phyloP scores from a whole-genome alignment of 208 protist species.

The Trypanosoma caninum region DNA sequence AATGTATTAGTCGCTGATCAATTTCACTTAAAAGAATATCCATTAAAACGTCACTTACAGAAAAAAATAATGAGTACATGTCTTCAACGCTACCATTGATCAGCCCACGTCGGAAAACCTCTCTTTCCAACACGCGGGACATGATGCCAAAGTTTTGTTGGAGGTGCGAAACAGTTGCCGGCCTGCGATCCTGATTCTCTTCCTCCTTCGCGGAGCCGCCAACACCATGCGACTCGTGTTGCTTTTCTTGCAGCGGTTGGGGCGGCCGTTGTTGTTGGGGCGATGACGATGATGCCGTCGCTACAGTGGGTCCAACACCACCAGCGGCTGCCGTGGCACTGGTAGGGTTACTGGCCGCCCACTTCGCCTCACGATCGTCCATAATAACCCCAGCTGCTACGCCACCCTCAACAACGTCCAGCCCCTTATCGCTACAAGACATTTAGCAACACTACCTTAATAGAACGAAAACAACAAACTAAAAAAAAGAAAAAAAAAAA shows the following conservation, averaged over 20 bases:
- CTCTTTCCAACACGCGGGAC: conserved; percentile 42
- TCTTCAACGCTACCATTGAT: conserved; percentile 42
- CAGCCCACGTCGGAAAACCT: conserved; percentile 53
- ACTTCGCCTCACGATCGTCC: conserved; percentile 7
- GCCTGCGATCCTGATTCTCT: conserved; percentile 21
- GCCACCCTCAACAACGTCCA: neutral
- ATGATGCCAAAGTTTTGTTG: conserved; percentile 59
- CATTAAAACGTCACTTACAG: conserved; percentile 4
- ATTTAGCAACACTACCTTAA: conserved; percentile 12
- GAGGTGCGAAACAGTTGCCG: conserved; percentile 45
- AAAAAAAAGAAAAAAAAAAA: neutral
- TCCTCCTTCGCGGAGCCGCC: conserved; percentile 1
- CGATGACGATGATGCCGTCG: neutral
- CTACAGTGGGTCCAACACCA: neutral
- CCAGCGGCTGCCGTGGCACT: neutral
- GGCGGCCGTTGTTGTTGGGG: neutral
- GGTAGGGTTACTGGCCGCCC: neutral
- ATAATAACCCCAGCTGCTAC: neutral
- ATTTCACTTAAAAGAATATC: conserved; percentile 24
- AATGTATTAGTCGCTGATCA: conserved; percentile 7
- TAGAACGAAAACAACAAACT: neutral
- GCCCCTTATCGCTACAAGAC: conserved; percentile 22
- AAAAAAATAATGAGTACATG: conserved; percentile 46
- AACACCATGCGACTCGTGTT: neutral
- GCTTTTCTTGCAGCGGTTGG: too few species aligned